Base-by-base conservation (phyloP, 139 green algal species). In the Axilococcus clingmanii region DNA sequence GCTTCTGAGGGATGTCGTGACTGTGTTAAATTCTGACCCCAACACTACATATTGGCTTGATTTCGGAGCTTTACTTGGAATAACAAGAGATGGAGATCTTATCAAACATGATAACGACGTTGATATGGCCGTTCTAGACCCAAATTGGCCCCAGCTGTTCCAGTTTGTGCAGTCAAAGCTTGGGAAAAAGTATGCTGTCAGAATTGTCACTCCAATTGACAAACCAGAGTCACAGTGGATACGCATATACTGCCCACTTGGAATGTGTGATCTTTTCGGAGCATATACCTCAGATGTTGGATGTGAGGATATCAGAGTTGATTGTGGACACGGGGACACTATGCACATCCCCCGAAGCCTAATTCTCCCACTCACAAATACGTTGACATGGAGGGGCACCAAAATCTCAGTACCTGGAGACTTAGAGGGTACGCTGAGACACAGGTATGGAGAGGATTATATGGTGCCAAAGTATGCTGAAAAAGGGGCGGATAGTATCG, bases 21-120 rank as follows among this genome's bases (percentile, higher is more conserved):
- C n/a, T n/a, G n/a, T n/a, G n/a, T n/a, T n/a, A n/a, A n/a, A n/a
- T n/a, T n/a, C n/a, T n/a, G n/a, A n/a, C n/a, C n/a, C n/a, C n/a
- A n/a, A n/a, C n/a, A n/a, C n/a, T n/a, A n/a, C n/a, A n/a, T 73
- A 67, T 47, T 75, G 53, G 48, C 32, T 57, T 3, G 66, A 75
- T 52, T 75, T 75, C 41, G 66, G 66, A 19, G 53, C 53, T 23
- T 31, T 75, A 34, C 59, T 75, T 40, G 66, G 66, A 23, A 56
- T 73, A 29, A 45, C 66, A 48, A 42, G 66, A 12, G 62, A 66
- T 20, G 19, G 19, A 20, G 19, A 54, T 40, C 46, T 54, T n/a
- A 75, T 75, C 34, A 38, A 57, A 20, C 50, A 79, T 55, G 71
- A 79, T 52, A 79, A 79, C 47, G 71, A 79, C 46, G 42, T 77